phyloP scores from a whole-genome alignment of 2,329 filamentous ascomycete genomes.

The Pseudogymnoascus destructans region DNA sequence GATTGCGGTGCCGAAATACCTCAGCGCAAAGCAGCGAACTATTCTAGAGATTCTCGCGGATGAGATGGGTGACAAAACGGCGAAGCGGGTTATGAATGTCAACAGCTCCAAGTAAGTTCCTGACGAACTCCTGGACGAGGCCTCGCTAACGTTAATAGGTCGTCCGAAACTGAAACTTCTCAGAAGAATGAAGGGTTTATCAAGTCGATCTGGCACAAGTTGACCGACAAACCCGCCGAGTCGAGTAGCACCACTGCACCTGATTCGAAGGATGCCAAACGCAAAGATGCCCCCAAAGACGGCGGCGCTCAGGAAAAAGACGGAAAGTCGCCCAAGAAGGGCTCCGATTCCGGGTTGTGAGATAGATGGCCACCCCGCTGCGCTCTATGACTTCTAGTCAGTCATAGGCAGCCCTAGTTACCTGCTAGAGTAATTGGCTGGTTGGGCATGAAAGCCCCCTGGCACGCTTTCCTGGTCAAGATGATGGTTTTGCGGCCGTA shows the following conservation, averaged over 20 bases:
- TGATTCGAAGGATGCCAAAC: conserved; percentile 10
- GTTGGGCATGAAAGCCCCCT: background rate
- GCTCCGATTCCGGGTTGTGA: conserved; percentile 8
- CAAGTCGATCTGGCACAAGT: conserved; percentile 83
- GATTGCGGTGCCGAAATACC: conserved; percentile 87
- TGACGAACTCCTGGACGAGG: background rate
- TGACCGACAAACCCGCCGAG: conserved; percentile 53
- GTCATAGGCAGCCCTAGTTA: background rate
- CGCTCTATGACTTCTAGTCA: background rate
- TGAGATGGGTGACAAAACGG: conserved; percentile 85
- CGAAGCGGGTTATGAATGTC: conserved; percentile 85
- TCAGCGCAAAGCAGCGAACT: conserved; percentile 80
- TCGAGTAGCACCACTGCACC: background rate
- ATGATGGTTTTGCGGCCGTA: background rate
- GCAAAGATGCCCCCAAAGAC: background rate
- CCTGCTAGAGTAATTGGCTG: background rate
- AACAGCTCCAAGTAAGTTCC: conserved; percentile 37
- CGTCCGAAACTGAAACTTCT: conserved; percentile 20
- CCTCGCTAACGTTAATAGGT: background rate
- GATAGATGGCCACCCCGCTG: background rate
- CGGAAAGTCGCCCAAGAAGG: conserved; percentile 18
- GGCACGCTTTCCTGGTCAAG: background rate
- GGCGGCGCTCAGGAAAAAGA: conserved; percentile 6
- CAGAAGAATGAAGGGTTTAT: conserved; percentile 82
- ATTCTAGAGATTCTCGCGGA: conserved; percentile 93